Evolutionary conservation across 768 basidiomycete species (phyloP).

Genomic region (Tubosaeta brunneosetosa): DNA sequence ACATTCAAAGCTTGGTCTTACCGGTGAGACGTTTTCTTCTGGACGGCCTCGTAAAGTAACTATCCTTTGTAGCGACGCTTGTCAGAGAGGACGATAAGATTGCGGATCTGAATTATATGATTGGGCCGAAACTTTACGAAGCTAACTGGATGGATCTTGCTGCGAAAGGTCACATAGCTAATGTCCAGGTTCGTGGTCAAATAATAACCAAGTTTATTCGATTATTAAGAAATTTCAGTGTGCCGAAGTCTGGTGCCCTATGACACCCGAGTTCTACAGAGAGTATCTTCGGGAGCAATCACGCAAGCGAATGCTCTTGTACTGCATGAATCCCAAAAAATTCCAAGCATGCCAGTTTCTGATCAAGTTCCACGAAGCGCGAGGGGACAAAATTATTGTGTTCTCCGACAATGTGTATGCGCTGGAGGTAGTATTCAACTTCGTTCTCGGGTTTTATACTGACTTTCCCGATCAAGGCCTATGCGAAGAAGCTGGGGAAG

Average conservation of each 20-base stretch:
- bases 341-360: constrained; percentile 99
- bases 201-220: neutral
- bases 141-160: constrained; percentile 99
- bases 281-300: constrained; percentile 93
- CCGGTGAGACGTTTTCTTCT: constrained; percentile 50
- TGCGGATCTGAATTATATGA: constrained; percentile 97
- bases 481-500: constrained; percentile 90
- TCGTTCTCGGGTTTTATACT: neutral
- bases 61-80: constrained; percentile 67
- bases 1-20: constrained; percentile 95
- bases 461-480: constrained; percentile 49
- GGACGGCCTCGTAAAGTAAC: constrained; percentile 1
- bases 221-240: constrained; percentile 50
- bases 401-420: constrained; percentile 99
- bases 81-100: constrained; percentile 99
- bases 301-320: constrained; percentile 90
- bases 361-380: constrained; percentile 95
- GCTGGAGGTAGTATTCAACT: constrained; percentile 63
- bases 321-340: constrained; percentile 99
- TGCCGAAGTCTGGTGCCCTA: constrained; percentile 99
- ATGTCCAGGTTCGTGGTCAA: constrained; percentile 78
- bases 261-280: constrained; percentile 99
- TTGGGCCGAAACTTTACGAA: constrained; percentile 98
- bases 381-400: constrained; percentile 98
- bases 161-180: constrained; percentile 98